phyloP scores from a whole-genome alignment of 805 yeast species.

The Candida oleophila region DNA sequence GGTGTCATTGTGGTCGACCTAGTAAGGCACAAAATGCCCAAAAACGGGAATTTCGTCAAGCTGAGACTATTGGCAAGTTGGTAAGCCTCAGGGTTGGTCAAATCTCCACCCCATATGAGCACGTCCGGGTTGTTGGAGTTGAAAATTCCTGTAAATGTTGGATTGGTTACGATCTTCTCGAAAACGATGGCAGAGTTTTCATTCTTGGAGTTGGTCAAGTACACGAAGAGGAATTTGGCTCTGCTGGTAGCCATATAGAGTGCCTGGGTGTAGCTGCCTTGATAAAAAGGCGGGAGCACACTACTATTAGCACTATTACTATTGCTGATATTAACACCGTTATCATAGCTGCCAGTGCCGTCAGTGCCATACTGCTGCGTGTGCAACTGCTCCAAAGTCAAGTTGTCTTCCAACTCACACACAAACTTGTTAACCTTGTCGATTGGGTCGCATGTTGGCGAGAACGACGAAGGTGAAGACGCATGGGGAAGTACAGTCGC shows the following conservation, averaged over 20 bases:
- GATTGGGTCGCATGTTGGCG: slow-evolving; percentile 42
- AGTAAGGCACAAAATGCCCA: slow-evolving; percentile 73
- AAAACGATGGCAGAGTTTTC: slow-evolving; percentile 59
- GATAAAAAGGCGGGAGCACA: slow-evolving; percentile 47
- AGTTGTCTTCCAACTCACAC: slow-evolving; percentile 49
- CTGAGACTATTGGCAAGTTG: slow-evolving; percentile 76
- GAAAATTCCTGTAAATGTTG: slow-evolving; percentile 38
- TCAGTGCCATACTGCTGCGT: background rate
- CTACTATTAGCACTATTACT: background rate
- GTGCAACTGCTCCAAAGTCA: slow-evolving; percentile 20
- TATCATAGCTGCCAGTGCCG: slow-evolving; percentile 4
- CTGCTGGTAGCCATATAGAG: slow-evolving; percentile 66
- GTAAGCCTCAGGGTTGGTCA: slow-evolving; percentile 76
- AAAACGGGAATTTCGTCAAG: slow-evolving; percentile 75
- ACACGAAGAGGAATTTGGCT: slow-evolving; percentile 70
- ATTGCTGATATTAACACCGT: slow-evolving; percentile 6
- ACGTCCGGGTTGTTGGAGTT: slow-evolving; percentile 34
- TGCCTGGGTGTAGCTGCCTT: slow-evolving; percentile 81
- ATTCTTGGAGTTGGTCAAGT: slow-evolving; percentile 70
- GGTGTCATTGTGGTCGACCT: slow-evolving; percentile 54
- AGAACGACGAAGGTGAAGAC: slow-evolving; percentile 12
- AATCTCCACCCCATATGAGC: slow-evolving; percentile 85
- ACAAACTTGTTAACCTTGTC: slow-evolving; percentile 53
- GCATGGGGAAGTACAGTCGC: background rate
- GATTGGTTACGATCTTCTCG: slow-evolving; percentile 51